Conservation (phyloP, 73 alveolate genomes). For the Blepharisma stoltei region DNA sequence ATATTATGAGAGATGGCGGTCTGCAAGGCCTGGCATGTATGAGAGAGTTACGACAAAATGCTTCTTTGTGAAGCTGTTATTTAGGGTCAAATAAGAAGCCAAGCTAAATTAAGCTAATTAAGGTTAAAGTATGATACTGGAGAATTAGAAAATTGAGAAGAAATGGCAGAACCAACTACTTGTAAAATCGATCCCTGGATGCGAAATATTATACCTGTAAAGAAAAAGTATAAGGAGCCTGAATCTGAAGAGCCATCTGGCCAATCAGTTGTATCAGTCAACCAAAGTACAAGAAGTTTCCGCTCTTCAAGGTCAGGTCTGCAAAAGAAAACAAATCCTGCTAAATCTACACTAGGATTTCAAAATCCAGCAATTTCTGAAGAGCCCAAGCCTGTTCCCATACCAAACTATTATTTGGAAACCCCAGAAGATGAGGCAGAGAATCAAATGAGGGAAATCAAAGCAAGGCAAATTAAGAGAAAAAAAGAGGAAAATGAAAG, state of each 20-base stretch:
- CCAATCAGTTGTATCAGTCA: background rate
- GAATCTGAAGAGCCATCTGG: background rate
- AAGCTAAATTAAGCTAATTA: too few relatives aligned
- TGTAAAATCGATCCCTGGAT: background rate
- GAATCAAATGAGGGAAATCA: background rate
- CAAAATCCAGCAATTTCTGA: background rate
- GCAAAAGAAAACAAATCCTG: background rate
- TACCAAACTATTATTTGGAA: background rate
- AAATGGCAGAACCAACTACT: background rate
- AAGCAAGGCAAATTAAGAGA: background rate
- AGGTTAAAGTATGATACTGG: conserved; percentile 2
- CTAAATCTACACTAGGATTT: background rate
- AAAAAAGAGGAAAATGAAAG: conserved; percentile 22
- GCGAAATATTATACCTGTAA: conserved; percentile 9
- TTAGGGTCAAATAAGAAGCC: too few relatives aligned
- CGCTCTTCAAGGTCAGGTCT: background rate
- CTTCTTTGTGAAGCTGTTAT: too few relatives aligned
- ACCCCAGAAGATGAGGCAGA: background rate
- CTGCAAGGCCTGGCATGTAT: too few relatives aligned
- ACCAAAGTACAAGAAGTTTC: background rate
- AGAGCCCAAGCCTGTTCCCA: background rate
- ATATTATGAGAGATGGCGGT: too few relatives aligned
- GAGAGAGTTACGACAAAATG: too few relatives aligned
- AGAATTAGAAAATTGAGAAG: conserved; percentile 5
- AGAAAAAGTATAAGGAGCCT: background rate